A percentile compares a stretch with the other conserved stretches of the same genome.
These are phyloP conservation scores for Salix viminalis DNA, from an alignment of 345 rosid genomes.

Conservation along the genomic window DNA sequence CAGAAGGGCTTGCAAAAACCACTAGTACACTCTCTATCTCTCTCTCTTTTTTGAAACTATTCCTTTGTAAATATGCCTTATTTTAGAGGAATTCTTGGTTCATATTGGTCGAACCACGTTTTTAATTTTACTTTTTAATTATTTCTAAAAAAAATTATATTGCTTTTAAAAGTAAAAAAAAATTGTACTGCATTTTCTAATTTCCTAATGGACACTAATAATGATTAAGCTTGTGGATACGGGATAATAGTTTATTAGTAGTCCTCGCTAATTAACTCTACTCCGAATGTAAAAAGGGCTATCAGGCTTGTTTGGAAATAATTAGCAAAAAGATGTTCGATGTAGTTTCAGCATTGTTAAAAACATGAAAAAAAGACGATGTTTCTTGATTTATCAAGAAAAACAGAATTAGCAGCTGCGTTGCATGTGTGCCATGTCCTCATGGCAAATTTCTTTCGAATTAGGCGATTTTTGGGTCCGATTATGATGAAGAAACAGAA, in stretches of 20 bases:
- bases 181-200: no score
- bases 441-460: not conserved
- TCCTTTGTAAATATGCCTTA: not conserved
- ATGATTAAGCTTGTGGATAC: not conserved
- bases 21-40: not conserved
- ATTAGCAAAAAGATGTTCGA: no score
- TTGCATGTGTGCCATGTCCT: not conserved
- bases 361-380: no score
- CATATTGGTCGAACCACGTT: no score
- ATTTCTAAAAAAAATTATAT: no score
- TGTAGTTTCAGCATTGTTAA: no score
- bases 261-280: not conserved
- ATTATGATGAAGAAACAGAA: not conserved
- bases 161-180: no score
- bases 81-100: not conserved
- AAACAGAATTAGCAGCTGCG: not conserved
- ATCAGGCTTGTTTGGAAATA: no score
- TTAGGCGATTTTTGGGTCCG: not conserved
- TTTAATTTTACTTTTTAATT: no score
- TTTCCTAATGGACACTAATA: no score
- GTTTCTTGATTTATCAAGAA: no score
- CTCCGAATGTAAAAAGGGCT: not conserved
- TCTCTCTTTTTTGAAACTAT: not conserved
- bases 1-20: not conserved
- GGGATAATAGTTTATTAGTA: not conserved